phyloP scores from a whole-genome alignment of 106 monocot species.

The Acorus calamus region DNA sequence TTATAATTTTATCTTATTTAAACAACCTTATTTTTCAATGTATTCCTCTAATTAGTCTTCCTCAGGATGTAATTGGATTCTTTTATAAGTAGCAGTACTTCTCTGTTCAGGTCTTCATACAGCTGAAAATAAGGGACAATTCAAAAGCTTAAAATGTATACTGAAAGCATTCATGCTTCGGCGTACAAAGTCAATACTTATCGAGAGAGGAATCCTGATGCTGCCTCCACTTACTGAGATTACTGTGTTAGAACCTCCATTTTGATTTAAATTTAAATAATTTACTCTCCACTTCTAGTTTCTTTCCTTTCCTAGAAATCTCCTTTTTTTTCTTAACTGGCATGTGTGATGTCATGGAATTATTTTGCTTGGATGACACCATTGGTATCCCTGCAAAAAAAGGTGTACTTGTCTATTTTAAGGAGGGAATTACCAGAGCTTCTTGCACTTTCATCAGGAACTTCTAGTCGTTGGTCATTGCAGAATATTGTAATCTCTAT shows the following conservation, averaged over 20 bases:
- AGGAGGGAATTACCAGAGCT: conserved; percentile 81
- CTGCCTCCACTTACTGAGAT: conserved; percentile 89
- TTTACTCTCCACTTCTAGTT: not conserved
- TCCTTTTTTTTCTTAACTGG: too few relatives aligned
- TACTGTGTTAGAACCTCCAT: conserved; percentile 54
- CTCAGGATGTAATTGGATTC: not conserved
- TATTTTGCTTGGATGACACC: conserved; percentile 54
- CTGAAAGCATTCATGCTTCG: conserved; percentile 95
- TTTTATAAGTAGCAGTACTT: not conserved
- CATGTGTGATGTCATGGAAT: not conserved
- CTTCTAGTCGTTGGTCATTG: conserved; percentile 65
- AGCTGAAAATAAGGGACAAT: conserved; percentile 30
- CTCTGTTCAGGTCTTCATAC: conserved; percentile 29
- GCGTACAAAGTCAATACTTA: conserved; percentile 75
- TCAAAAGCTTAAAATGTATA: conserved; percentile 59
- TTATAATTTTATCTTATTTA: too few relatives aligned
- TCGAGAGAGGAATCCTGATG: conserved; percentile 56
- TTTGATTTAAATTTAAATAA: not conserved
- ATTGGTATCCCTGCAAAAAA: conserved; percentile 66
- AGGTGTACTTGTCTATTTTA: conserved; percentile 84
- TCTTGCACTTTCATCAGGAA: conserved; percentile 55
- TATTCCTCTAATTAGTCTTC: not conserved
- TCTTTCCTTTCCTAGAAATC: not conserved
- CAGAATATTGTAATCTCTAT: conserved; percentile 71
- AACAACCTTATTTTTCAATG: not conserved